phyloP scores from a whole-genome alignment of 2,329 filamentous ascomycete genomes.

The Capronia coronata region DNA sequence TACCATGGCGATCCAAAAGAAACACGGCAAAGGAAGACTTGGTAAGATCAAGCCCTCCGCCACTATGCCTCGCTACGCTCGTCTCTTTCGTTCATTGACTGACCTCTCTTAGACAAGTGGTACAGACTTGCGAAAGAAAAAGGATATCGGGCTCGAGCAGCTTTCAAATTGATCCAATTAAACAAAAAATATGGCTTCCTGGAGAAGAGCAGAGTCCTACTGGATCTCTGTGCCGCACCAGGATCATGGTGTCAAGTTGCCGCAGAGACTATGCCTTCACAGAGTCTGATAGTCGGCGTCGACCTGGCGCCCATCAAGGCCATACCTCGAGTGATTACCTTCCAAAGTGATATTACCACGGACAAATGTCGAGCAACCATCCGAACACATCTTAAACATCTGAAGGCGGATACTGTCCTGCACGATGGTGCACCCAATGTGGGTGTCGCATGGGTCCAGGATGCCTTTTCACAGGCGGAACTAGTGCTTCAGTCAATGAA shows the following conservation, averaged over 20 bases:
- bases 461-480: slow-evolving; percentile 96
- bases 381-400: slow-evolving; percentile 81
- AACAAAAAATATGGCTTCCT: slow-evolving; percentile 99
- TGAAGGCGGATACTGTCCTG: slow-evolving; percentile 91
- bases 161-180: slow-evolving; percentile 95
- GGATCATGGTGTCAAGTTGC: slow-evolving; percentile 98
- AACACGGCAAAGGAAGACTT: slow-evolving; percentile 43
- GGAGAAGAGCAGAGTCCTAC: slow-evolving; percentile 88
- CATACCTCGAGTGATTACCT: slow-evolving; percentile 87
- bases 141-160: slow-evolving; percentile 88
- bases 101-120: slow-evolving; percentile 71
- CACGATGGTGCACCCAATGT: slow-evolving; percentile 98
- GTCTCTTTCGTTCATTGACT: not conserved
- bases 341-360: slow-evolving; percentile 96
- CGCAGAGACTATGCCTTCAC: slow-evolving; percentile 85
- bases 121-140: slow-evolving; percentile 98
- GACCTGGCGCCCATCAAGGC: slow-evolving; percentile 93
- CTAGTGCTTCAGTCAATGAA: slow-evolving; percentile 85
- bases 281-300: slow-evolving; percentile 86
- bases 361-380: slow-evolving; percentile 92
- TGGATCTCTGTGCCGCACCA: slow-evolving; percentile 96
- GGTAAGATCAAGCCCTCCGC: slow-evolving; percentile 2
- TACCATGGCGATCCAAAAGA: slow-evolving; percentile 92
- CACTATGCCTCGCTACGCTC: not conserved
- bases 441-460: slow-evolving; percentile 95